Conservation (phyloP, 352 stramenopile genomes). For the Phytophthora niederhauseri region DNA sequence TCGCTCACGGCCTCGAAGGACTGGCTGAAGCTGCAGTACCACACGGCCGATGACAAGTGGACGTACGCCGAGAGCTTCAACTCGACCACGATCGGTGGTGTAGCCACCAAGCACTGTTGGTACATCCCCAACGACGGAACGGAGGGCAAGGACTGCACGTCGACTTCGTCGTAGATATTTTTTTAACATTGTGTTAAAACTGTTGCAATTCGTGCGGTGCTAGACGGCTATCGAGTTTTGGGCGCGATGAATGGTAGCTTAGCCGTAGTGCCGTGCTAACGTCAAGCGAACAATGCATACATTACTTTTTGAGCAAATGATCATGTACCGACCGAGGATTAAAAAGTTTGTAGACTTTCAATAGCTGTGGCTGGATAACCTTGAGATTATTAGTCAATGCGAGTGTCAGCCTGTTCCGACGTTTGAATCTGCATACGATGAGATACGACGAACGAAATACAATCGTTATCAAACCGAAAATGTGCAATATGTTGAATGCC, state of each 20-base stretch:
- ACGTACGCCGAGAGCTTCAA: conserved; percentile 52
- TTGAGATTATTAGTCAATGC: not conserved
- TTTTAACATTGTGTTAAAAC: conserved; percentile 2
- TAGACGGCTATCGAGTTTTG: not conserved
- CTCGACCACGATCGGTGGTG: conserved; percentile 43
- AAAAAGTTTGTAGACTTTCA: not conserved
- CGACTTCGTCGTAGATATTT: conserved; percentile 19
- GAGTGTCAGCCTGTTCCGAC: not conserved
- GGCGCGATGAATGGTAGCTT: not conserved
- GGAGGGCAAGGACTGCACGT: conserved; percentile 36
- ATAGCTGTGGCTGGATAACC: not conserved
- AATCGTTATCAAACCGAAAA: not conserved
- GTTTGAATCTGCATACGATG: not conserved
- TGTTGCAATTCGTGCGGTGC: not conserved
- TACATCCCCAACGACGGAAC: conserved; percentile 59
- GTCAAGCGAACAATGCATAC: not conserved
- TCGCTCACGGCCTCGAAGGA: conserved; percentile 53
- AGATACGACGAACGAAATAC: not conserved
- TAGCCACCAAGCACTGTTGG: conserved; percentile 72
- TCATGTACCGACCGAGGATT: not conserved
- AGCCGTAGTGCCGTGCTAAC: not conserved
- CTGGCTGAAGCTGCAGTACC: conserved; percentile 71
- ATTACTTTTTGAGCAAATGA: not conserved
- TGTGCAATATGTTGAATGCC: not conserved
- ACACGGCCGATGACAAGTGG: conserved; percentile 66